A percentile compares a stretch with the other conserved stretches of the same genome.
Conservation (phyloP, 208 protist species). For the Balamuthia mandrillaris region DNA sequence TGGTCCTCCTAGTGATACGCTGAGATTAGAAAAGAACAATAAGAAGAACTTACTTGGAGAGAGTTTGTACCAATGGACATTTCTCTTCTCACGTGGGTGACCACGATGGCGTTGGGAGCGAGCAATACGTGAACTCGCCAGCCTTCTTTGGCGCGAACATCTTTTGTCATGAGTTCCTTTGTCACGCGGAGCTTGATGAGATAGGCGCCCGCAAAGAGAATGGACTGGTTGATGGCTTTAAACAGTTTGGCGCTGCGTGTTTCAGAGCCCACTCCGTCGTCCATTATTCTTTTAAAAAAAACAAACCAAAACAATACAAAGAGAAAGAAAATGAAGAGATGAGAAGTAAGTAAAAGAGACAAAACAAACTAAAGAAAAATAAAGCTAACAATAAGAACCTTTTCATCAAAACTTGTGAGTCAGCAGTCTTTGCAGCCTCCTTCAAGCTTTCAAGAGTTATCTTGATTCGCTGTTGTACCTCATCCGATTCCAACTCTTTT, state of each 20-base stretch:
- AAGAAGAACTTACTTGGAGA: background rate
- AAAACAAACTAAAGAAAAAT: too few relatives aligned
- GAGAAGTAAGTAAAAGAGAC: too few relatives aligned
- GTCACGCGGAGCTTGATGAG: conserved; percentile 17
- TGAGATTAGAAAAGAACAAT: background rate
- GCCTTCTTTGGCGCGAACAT: background rate
- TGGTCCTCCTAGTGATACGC: background rate
- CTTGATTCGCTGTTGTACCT: too few relatives aligned
- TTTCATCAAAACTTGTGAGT: too few relatives aligned
- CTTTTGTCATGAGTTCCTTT: background rate
- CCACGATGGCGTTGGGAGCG: background rate
- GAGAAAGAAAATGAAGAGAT: too few relatives aligned
- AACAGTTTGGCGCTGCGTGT: background rate
- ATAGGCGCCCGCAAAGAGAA: conserved; percentile 5
- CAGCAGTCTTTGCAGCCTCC: too few relatives aligned
- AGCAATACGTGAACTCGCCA: conserved; percentile 18
- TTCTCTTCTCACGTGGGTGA: conserved; percentile 3
- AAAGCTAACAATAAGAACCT: too few relatives aligned
- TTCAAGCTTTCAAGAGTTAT: too few relatives aligned
- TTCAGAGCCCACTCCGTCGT: too few relatives aligned
- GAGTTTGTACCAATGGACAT: background rate
- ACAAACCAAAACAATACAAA: too few relatives aligned
- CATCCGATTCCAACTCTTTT: too few relatives aligned
- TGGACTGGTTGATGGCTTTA: conserved; percentile 10
- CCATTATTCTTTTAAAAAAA: too few relatives aligned